These are phyloP conservation scores for Hibiscus tridactylites DNA, from an alignment of 345 rosid genomes.

Conservation along the genomic window DNA sequence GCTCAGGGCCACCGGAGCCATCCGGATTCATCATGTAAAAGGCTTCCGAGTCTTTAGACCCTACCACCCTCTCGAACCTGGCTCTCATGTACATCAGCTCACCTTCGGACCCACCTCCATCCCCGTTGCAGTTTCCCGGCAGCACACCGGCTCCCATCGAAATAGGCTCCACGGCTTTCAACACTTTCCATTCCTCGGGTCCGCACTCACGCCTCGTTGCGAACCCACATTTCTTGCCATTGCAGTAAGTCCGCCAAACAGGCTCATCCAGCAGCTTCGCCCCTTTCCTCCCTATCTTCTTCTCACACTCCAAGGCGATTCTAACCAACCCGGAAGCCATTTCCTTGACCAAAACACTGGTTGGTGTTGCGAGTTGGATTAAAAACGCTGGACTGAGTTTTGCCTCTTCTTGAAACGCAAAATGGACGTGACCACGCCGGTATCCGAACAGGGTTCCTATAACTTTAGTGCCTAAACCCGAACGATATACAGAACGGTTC, in stretches of 20 bases:
- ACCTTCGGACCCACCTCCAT: conserved; percentile 45
- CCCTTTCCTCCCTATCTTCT: conserved; percentile 34
- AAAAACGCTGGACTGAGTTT: conserved; percentile 51
- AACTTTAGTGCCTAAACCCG: conserved; percentile 50
- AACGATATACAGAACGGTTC: conserved; percentile 18
- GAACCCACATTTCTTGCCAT: conserved; percentile 79
- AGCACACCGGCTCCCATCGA: conserved; percentile 97
- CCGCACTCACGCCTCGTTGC: conserved; percentile 63
- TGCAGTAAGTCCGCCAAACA: conserved; percentile 75
- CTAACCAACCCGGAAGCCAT: conserved; percentile 92
- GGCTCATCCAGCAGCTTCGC: conserved; percentile 54
- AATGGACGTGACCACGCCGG: conserved; percentile 76
- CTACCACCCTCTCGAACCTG: conserved; percentile 79
- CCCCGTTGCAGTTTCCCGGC: conserved; percentile 36
- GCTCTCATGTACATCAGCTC: conserved; percentile 98
- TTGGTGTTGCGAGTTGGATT: conserved; percentile 73
- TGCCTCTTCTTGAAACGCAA: conserved; percentile 73
- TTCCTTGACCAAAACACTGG: conserved; percentile 67
- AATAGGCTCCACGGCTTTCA: conserved; percentile 70
- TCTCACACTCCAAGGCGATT: conserved; percentile 68
- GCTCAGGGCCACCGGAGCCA: conserved; percentile 76
- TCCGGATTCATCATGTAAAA: conserved; percentile 94
- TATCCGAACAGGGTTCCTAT: conserved; percentile 80
- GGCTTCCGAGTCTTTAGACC: conserved; percentile 87
- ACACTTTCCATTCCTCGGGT: conserved; percentile 51